phyloP scores from a whole-genome alignment of 129 eudicot species.

The Dittrichia graveolens region DNA sequence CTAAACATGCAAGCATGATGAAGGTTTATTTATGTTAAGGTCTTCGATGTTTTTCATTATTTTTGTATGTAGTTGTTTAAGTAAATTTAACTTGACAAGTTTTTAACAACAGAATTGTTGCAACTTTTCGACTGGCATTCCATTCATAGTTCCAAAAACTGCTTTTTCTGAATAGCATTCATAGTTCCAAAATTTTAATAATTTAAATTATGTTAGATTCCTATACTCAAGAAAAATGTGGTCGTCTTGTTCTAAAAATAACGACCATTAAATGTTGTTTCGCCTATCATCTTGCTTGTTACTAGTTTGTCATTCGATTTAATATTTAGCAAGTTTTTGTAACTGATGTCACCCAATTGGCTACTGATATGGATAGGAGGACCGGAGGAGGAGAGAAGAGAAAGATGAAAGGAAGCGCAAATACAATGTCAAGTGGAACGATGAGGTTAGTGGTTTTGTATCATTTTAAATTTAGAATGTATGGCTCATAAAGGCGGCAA shows the following conservation, averaged over 20 bases:
- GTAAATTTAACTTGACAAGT: slow-evolving; percentile 6
- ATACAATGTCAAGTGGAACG: slow-evolving; percentile 72
- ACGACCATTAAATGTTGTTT: too few relatives aligned
- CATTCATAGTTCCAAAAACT: not conserved
- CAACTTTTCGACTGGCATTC: not conserved
- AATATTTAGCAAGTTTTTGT: not conserved
- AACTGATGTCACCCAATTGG: not conserved
- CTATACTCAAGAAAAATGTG: too few relatives aligned
- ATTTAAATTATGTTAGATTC: not conserved
- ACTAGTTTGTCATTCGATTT: not conserved
- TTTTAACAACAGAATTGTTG: not conserved
- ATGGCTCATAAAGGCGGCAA: too few relatives aligned
- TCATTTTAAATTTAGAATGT: too few relatives aligned
- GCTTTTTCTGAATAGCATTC: not conserved
- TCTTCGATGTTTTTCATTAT: too few relatives aligned
- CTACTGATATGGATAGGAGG: slow-evolving; percentile 53
- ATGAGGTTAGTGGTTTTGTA: slow-evolving; percentile 42
- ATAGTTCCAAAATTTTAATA: not conserved
- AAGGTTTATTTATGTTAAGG: not conserved
- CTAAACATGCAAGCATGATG: not conserved
- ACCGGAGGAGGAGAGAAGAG: slow-evolving; percentile 70
- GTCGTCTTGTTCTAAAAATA: too few relatives aligned
- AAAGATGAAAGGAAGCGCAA: slow-evolving; percentile 73
- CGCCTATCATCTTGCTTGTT: too few relatives aligned
- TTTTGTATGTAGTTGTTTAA: not conserved